Percentiles rank a stretch among this genome's conserved stretches.
Evolutionary conservation across 345 rosid genomes (phyloP).

Genomic region (Hypericum perforatum): DNA sequence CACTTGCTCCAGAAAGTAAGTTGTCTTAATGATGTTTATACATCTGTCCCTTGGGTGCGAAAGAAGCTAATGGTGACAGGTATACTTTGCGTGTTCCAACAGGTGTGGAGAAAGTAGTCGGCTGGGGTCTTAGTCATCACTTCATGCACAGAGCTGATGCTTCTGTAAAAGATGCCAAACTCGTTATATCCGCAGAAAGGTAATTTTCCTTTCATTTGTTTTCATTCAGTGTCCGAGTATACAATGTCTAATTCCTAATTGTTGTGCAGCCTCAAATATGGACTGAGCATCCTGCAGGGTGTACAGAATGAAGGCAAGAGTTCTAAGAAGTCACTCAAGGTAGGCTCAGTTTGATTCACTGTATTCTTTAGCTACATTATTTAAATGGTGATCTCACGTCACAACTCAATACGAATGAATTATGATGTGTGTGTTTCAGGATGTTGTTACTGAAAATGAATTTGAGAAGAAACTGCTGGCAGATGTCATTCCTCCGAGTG

Average conservation of each 20-base stretch:
- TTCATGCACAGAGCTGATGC: conserved; percentile 67
- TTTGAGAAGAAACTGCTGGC: conserved; percentile 94
- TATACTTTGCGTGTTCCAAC: conserved; percentile 4
- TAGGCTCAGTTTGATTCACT: conserved; percentile 6
- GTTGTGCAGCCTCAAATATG: conserved; percentile 49
- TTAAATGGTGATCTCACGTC: too few relatives aligned
- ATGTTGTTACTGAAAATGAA: conserved; percentile 93
- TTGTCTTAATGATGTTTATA: not conserved
- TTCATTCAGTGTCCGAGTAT: not conserved
- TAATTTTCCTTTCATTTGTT: conserved; percentile 10
- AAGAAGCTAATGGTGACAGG: not conserved
- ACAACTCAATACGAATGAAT: too few relatives aligned
- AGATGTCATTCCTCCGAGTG: conserved; percentile 95
- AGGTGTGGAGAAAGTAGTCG: conserved; percentile 94
- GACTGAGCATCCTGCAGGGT: conserved; percentile 58
- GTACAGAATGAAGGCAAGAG: conserved; percentile 64
- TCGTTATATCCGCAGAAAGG: conserved; percentile 71
- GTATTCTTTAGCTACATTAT: too few relatives aligned
- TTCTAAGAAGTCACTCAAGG: conserved; percentile 77
- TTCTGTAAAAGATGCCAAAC: conserved; percentile 48
- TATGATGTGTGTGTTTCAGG: conserved; percentile 33
- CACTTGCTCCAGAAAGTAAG: conserved; percentile 72
- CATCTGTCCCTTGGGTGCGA: not conserved
- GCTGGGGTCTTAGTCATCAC: conserved; percentile 84
- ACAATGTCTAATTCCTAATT: not conserved